phyloP scores from a whole-genome alignment of 108 stramenopile genomes.

The Discostella pseudostelligera region DNA sequence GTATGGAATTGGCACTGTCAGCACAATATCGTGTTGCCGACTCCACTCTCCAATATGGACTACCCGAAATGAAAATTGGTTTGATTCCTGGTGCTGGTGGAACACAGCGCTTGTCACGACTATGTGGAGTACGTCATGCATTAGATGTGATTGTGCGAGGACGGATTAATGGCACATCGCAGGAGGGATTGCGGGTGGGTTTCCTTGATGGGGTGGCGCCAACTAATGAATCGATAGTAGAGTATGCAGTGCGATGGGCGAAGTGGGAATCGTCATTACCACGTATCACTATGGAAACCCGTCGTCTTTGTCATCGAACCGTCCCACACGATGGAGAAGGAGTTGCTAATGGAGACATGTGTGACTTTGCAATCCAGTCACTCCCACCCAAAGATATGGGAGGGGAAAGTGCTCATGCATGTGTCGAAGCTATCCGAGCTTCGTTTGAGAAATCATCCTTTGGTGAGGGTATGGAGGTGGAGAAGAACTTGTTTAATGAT shows the following conservation, averaged over 20 bases:
- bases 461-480: constrained; percentile 68
- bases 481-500: constrained; percentile 61
- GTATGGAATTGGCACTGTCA: constrained; percentile 93
- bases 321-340: constrained; percentile 48
- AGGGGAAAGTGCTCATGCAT: constrained; percentile 69
- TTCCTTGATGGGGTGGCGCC: constrained; percentile 62
- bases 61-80: constrained; percentile 95
- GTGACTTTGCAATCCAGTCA: constrained; percentile 58
- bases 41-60: constrained; percentile 64
- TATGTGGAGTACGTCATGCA: constrained; percentile 74
- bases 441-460: constrained; percentile 51
- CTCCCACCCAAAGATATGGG: constrained; percentile 67
- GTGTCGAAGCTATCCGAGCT: constrained; percentile 80
- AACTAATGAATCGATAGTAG: constrained; percentile 35
- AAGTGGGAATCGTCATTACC: constrained; percentile 46
- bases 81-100: constrained; percentile 97
- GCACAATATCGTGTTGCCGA: constrained; percentile 86
- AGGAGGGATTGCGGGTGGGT: constrained; percentile 56
- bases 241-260: constrained; percentile 61
- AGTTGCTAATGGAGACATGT: constrained; percentile 49
- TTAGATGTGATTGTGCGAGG: constrained; percentile 88
- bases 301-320: constrained; percentile 49
- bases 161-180: constrained; percentile 45
- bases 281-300: constrained; percentile 42
- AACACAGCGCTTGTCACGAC: constrained; percentile 94